Percentiles rank a stretch among this genome's conserved stretches.
Evolutionary conservation across 345 rosid species (phyloP).

Genomic region (Pugionium cornutum): DNA sequence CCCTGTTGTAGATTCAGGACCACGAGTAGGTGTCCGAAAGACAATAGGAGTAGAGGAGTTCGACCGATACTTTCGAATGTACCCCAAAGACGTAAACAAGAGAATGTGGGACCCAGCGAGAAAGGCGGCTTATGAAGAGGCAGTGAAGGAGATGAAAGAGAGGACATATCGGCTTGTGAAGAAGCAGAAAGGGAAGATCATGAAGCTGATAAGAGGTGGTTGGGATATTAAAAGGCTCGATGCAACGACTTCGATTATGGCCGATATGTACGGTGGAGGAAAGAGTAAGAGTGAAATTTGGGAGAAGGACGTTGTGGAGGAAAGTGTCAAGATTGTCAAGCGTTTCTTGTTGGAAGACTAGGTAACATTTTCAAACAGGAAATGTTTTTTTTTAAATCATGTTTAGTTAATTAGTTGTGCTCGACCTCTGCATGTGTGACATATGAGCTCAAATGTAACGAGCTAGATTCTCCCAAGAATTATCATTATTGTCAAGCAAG

Average conservation of each 20-base stretch:
- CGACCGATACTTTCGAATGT: slow-evolving; percentile 47
- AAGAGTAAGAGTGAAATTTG: slow-evolving; percentile 43
- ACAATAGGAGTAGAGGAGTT: slow-evolving; percentile 77
- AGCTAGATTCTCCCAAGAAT: too few species aligned
- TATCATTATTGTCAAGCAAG: too few species aligned
- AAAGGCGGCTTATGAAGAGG: slow-evolving; percentile 39
- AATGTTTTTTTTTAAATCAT: neutral
- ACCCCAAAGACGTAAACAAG: slow-evolving; percentile 27
- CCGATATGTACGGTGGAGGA: slow-evolving; percentile 14
- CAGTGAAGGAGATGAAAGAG: slow-evolving; percentile 53
- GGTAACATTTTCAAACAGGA: neutral
- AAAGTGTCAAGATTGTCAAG: slow-evolving; percentile 67
- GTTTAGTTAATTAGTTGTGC: neutral
- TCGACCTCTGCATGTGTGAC: too few species aligned
- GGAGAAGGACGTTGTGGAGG: slow-evolving; percentile 59
- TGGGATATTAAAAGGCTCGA: slow-evolving; percentile 65
- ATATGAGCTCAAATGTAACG: too few species aligned
- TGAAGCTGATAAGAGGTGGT: slow-evolving; percentile 46
- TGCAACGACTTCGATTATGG: slow-evolving; percentile 57
- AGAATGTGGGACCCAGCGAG: slow-evolving; percentile 19
- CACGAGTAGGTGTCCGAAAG: slow-evolving; percentile 46
- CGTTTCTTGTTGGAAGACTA: slow-evolving; percentile 49
- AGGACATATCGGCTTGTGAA: slow-evolving; percentile 50
- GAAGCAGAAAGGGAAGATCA: slow-evolving; percentile 61
- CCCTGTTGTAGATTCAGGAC: slow-evolving; percentile 38